These are phyloP conservation scores for Huntiella bhutanensis DNA, from an alignment of 2,329 filamentous ascomycete genomes.

Conservation along the genomic window DNA sequence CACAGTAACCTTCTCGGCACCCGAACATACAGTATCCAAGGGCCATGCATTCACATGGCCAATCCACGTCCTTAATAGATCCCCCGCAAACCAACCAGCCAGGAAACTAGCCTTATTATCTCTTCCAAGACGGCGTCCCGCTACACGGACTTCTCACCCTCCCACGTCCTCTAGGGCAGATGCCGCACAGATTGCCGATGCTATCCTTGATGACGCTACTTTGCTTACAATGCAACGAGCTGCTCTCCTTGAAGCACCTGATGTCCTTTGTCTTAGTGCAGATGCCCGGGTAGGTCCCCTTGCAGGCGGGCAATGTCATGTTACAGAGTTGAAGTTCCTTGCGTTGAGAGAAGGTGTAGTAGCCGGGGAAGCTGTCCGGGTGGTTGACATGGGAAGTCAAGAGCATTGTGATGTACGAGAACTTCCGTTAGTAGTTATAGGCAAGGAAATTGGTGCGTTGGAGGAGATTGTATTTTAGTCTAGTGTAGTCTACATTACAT, in stretches of 20 bases:
- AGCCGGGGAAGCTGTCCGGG: constrained; percentile 50
- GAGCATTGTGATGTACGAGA: constrained; percentile 63
- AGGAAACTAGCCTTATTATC: constrained; percentile 54
- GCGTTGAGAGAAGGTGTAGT: constrained; percentile 48
- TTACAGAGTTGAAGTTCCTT: constrained; percentile 53
- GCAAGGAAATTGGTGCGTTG: constrained; percentile 12
- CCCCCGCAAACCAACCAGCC: constrained; percentile 24
- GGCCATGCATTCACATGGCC: constrained; percentile 54
- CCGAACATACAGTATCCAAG: constrained; percentile 33
- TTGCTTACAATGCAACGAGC: constrained; percentile 53
- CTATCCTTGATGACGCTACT: constrained; percentile 52
- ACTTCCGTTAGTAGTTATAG: constrained; percentile 47
- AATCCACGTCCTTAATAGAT: constrained; percentile 59
- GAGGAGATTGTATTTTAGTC: background rate
- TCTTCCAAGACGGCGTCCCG: constrained; percentile 44
- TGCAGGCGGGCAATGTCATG: constrained; percentile 53
- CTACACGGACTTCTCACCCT: constrained; percentile 30
- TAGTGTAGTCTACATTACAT: constrained; percentile 14
- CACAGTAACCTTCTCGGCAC: constrained; percentile 55
- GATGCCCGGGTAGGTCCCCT: constrained; percentile 57
- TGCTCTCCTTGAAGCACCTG: constrained; percentile 41
- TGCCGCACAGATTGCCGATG: constrained; percentile 35
- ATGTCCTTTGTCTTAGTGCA: constrained; percentile 56
- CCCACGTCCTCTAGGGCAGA: constrained; percentile 28
- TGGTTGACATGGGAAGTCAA: constrained; percentile 54